These are phyloP conservation scores for Solanum ossicruentum DNA, from an alignment of 257 asterid species.

Conservation along the genomic window DNA sequence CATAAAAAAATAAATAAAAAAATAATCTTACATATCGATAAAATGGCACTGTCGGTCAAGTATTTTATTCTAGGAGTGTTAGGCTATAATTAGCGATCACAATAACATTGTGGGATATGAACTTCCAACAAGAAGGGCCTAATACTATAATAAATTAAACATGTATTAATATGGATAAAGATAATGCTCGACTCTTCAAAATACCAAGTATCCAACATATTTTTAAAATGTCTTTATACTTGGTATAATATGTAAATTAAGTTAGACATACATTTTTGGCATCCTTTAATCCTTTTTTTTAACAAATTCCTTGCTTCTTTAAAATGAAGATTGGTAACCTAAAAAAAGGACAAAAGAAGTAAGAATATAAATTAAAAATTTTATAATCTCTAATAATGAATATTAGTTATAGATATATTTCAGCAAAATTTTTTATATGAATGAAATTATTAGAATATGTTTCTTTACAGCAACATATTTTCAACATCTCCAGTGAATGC, in stretches of 20 bases:
- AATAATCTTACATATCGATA: not conserved
- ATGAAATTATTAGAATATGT: not conserved
- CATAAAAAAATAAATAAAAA: not conserved
- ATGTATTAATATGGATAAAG: not conserved
- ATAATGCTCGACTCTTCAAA: not conserved
- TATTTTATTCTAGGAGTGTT: not conserved
- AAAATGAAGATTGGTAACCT: not conserved
- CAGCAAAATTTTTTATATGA: not conserved
- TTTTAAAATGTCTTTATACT: too few species aligned
- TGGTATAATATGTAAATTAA: not conserved
- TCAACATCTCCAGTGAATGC: not conserved
- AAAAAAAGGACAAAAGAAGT: not conserved
- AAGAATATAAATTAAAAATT: not conserved
- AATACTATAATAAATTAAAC: not conserved
- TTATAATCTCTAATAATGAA: not conserved
- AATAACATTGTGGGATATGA: not conserved
- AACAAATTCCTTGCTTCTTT: not conserved
- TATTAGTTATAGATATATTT: too few species aligned
- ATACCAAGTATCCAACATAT: too few species aligned
- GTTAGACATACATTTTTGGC: not conserved
- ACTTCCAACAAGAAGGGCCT: not conserved
- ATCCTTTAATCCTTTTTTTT: not conserved
- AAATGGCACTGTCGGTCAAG: not conserved
- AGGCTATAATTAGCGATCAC: not conserved
- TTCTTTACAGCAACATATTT: not conserved